Evolutionary conservation across 1,284 basidiomycete species (phyloP).

Genomic region (Ganoderma lucidum): DNA sequence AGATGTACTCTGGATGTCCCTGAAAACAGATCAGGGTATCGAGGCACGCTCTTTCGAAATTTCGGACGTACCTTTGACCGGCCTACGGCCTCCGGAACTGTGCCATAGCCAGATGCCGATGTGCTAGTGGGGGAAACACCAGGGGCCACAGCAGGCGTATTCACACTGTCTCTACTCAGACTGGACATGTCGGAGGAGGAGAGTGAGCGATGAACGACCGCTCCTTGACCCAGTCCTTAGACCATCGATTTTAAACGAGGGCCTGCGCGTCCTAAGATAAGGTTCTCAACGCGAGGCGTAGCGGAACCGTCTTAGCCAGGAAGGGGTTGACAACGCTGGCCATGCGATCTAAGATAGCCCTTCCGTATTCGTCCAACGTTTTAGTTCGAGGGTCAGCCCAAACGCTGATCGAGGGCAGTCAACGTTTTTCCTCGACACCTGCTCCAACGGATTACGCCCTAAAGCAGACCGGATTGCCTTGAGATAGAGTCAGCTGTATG

Average conservation of each 20-base stretch:
- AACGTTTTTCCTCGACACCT: not conserved
- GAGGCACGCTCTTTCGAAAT: not conserved
- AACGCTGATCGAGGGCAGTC: not conserved
- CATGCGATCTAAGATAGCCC: no score
- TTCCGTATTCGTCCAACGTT: no score
- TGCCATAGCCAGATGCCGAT: not conserved
- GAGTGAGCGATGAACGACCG: not conserved
- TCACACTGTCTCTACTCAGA: not conserved
- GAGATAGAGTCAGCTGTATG: no score
- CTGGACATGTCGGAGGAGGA: constrained; percentile 3
- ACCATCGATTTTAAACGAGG: not conserved
- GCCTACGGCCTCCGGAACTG: not conserved
- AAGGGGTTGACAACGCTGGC: not conserved
- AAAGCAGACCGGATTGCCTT: not conserved
- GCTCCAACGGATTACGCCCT: not conserved
- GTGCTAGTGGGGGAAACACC: not conserved
- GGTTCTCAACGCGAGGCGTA: no score
- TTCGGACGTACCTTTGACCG: not conserved
- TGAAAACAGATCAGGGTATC: constrained; percentile 19
- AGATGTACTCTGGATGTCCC: constrained; percentile 37
- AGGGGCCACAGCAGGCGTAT: not conserved
- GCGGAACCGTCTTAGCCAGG: not conserved
- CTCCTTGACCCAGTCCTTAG: not conserved
- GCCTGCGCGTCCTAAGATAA: not conserved
- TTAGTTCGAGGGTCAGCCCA: not conserved